These are phyloP conservation scores for Nothophytophthora sp. DNA, from an alignment of 352 stramenopile genomes.

Conservation along the genomic window DNA sequence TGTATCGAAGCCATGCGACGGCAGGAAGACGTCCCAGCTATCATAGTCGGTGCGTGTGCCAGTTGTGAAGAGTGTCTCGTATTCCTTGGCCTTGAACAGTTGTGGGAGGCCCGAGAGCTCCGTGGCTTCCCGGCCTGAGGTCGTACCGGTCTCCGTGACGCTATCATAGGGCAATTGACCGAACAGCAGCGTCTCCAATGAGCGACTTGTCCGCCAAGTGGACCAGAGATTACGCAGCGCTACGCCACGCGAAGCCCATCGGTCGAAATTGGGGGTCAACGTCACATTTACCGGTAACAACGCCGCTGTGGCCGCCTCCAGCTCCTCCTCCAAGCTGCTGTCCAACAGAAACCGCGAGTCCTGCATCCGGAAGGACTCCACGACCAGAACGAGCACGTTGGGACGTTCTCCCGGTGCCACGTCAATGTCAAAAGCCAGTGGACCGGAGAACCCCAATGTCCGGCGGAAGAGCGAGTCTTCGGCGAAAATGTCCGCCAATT, in stretches of 20 bases:
- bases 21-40: constrained; percentile 60
- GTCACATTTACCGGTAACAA: constrained; percentile 50
- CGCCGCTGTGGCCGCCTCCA: constrained; percentile 25
- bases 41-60: constrained; percentile 61
- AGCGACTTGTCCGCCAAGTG: constrained; percentile 66
- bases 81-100: constrained; percentile 56
- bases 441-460: constrained; percentile 49
- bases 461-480: constrained; percentile 46
- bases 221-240: constrained; percentile 69
- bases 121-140: constrained; percentile 28
- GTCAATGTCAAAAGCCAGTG: constrained; percentile 54
- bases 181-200: constrained; percentile 65
- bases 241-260: constrained; percentile 50
- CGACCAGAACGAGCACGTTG: constrained; percentile 65
- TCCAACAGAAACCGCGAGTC: constrained; percentile 53
- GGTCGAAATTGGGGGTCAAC: constrained; percentile 65
- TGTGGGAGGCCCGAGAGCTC: constrained; percentile 55
- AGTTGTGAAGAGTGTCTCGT: constrained; percentile 66
- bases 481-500: constrained; percentile 39
- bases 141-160: constrained; percentile 50
- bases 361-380: constrained; percentile 65
- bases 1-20: constrained; percentile 57
- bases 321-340: constrained; percentile 13
- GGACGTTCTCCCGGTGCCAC: constrained; percentile 37
- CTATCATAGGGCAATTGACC: constrained; percentile 68